Evolutionary conservation across 108 stramenopile species (phyloP).

Genomic region (Skeletonema tropicum): DNA sequence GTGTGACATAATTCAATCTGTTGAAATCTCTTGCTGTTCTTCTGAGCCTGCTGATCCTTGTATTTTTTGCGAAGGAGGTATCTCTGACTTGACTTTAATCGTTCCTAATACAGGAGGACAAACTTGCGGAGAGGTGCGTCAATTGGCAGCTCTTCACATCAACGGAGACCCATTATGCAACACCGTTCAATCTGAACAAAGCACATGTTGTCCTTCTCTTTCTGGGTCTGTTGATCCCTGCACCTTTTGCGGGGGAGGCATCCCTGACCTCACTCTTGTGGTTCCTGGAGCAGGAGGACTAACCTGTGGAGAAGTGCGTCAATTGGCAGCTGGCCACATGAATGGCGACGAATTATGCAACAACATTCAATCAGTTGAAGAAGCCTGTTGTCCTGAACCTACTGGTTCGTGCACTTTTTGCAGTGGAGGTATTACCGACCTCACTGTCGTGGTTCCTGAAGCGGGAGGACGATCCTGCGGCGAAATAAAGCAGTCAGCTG

Average conservation of each 20-base stretch:
- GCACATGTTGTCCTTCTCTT: background rate
- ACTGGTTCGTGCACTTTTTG: background rate
- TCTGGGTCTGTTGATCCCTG: too few relatives aligned
- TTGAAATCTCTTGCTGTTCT: background rate
- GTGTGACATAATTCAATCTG: background rate
- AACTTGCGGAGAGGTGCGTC: background rate
- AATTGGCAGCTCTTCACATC: background rate
- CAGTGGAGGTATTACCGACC: background rate
- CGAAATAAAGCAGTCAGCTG: background rate
- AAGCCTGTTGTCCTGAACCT: too few relatives aligned
- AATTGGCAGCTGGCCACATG: too few relatives aligned
- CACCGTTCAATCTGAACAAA: background rate
- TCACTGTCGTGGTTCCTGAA: background rate
- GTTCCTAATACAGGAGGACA: background rate
- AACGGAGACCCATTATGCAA: background rate
- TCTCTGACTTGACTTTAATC: background rate
- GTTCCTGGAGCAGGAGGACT: too few relatives aligned
- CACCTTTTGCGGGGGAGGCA: too few relatives aligned
- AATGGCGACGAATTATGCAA: too few relatives aligned
- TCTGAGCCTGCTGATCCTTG: background rate
- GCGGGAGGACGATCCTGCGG: background rate
- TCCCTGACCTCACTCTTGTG: too few relatives aligned
- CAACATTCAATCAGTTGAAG: too few relatives aligned
- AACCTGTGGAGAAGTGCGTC: too few relatives aligned
- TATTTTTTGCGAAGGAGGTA: background rate